phyloP scores from a whole-genome alignment of 768 basidiomycete genomes.

The Basidioascus undulatus region DNA sequence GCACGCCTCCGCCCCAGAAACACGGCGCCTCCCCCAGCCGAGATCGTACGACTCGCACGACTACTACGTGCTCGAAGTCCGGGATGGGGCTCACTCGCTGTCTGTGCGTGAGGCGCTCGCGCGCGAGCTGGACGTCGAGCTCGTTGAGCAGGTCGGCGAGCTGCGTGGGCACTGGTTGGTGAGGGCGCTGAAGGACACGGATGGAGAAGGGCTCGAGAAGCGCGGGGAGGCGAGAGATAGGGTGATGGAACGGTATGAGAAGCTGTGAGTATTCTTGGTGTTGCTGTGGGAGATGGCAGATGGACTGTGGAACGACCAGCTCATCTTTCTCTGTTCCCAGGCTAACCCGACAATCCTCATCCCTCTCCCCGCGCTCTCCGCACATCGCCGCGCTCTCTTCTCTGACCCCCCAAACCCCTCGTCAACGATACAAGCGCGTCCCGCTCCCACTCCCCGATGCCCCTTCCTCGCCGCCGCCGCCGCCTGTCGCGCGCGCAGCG shows the following conservation, averaged over 20 bases:
- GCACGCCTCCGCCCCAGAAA: too few species aligned
- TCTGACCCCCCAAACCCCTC: slow-evolving; percentile 37
- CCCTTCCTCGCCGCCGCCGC: slow-evolving; percentile 1
- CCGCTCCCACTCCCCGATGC: neutral
- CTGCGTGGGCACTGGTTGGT: slow-evolving; percentile 64
- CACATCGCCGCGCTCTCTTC: slow-evolving; percentile 33
- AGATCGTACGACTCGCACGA: slow-evolving; percentile 26
- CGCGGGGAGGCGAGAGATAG: slow-evolving; percentile 1
- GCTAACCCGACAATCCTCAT: slow-evolving; percentile 22
- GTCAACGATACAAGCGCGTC: slow-evolving; percentile 39
- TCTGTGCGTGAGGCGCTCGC: slow-evolving; percentile 41
- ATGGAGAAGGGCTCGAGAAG: slow-evolving; percentile 17
- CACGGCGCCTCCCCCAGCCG: neutral
- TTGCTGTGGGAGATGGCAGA: too few species aligned
- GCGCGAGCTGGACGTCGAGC: slow-evolving; percentile 41
- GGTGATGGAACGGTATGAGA: slow-evolving; percentile 19
- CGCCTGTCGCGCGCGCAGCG: neutral
- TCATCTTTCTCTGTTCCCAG: too few species aligned
- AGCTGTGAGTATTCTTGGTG: too few species aligned
- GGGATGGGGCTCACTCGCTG: slow-evolving; percentile 17
- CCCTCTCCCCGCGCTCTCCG: slow-evolving; percentile 17
- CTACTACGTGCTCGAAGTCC: slow-evolving; percentile 41
- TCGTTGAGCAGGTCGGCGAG: slow-evolving; percentile 72
- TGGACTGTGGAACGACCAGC: too few species aligned
- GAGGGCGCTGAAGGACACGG: slow-evolving; percentile 20